A percentile compares a stretch with the other conserved stretches of the same genome.
Evolutionary conservation across 2,329 filamentous ascomycete species (phyloP).

Genomic region (Lecanicillium sp.): DNA sequence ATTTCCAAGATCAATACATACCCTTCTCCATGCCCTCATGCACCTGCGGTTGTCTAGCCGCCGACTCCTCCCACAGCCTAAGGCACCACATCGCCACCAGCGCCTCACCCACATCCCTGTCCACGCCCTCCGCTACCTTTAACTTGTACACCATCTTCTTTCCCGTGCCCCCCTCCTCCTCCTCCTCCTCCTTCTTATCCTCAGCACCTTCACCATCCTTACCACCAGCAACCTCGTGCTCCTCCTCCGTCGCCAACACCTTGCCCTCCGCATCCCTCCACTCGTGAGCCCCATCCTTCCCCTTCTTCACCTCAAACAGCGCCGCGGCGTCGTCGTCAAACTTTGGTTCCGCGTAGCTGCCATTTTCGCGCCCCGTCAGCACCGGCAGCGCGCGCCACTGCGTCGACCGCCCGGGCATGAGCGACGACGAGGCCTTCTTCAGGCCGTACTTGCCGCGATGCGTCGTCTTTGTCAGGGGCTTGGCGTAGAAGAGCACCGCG

Average conservation of each 20-base stretch:
- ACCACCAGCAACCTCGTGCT: background rate
- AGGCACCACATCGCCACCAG: conserved; percentile 17
- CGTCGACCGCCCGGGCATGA: too few relatives aligned
- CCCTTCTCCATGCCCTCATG: conserved; percentile 2
- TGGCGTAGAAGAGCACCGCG: background rate
- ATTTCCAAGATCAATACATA: background rate
- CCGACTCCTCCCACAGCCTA: background rate
- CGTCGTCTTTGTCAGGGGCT: conserved; percentile 1
- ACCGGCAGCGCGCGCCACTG: background rate
- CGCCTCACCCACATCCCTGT: conserved; percentile 18
- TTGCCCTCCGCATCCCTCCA: conserved; percentile 17
- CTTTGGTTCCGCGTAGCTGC: conserved; percentile 16
- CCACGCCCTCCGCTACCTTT: conserved; percentile 17
- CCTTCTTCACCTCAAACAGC: conserved; percentile 19
- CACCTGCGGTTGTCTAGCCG: background rate
- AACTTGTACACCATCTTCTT: conserved; percentile 15
- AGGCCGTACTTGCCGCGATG: background rate
- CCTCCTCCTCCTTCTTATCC: background rate
- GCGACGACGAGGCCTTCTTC: too few relatives aligned
- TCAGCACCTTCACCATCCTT: background rate
- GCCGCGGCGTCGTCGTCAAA: conserved; percentile 16
- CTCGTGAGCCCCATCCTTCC: conserved; percentile 17
- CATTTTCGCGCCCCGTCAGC: background rate
- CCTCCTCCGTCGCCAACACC: conserved; percentile 19
- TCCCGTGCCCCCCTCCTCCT: background rate